Conservation (phyloP, 257 asterid species). For the Nicotiana tomentosiformis region DNA sequence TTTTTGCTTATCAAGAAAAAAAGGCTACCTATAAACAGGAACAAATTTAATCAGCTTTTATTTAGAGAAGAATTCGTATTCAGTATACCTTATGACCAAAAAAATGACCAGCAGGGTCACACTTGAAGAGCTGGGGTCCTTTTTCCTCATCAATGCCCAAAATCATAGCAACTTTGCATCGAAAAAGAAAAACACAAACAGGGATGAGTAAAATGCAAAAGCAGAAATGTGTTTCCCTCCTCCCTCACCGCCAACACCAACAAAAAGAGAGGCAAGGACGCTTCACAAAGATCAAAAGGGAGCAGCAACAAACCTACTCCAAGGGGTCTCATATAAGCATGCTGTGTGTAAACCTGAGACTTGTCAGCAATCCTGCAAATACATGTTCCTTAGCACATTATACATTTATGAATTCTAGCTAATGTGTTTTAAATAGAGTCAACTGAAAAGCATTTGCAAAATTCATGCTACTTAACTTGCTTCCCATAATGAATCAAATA, state of each 20-base stretch:
- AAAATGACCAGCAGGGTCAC: constrained; percentile 99
- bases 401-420: neutral
- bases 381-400: neutral
- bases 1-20: too few species aligned
- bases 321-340: constrained; percentile 99
- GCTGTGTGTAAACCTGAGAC: constrained; percentile 98
- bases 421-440: neutral
- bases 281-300: neutral
- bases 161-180: constrained; percentile 75
- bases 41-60: neutral
- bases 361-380: constrained; percentile 94
- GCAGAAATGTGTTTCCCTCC: neutral
- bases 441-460: neutral
- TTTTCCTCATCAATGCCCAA: constrained; percentile 92
- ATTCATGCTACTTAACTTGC: neutral
- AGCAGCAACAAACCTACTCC: constrained; percentile 74
- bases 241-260: neutral
- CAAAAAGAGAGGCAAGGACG: neutral
- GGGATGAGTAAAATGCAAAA: neutral
- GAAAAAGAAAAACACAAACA: constrained; percentile 5
- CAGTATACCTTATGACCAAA: constrained; percentile 87
- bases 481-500: neutral
- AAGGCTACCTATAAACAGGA: neutral
- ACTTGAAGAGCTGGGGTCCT: constrained; percentile 97
- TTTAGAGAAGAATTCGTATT: neutral